Evolutionary conservation across 352 stramenopile genomes (phyloP), one percentile per base, ranked within the genome.

Genomic region (Phytophthora constricta): DNA sequence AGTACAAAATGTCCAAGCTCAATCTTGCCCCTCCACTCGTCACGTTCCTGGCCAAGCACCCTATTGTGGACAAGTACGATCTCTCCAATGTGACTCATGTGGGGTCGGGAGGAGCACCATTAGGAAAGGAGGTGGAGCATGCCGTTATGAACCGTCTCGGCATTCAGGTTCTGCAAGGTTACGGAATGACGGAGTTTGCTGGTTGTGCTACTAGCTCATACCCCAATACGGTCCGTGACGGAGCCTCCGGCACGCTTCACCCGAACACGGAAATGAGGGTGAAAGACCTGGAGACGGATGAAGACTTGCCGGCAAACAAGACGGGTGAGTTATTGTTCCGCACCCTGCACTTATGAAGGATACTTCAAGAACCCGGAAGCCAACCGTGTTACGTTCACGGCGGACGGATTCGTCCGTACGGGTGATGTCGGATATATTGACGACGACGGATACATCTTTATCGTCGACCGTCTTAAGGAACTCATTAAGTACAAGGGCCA

Each of bases 401-500:
- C 72, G 13, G 85, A 90, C 28, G 90, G 91, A 0, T 98, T 95
- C 72, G 58, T 98, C 10, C 79, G 80, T 41, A 98, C 93, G 13
- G 95, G 95, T 5, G 95, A 98, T 71, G 70, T 98, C 23, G 92
- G 84, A 8, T 90, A 92, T 49, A 93, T 98, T 37, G 94, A 98
- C 65, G 85, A 97, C n/a, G 91, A 98, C 39, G 93, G 92, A 10
- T 98, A 82, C 67, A 88, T 98, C 19, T 97, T 88, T 59, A 95
- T 98, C 26, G 89, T 92, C 0, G 96, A 98, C 70, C 76, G 96
- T n/a, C 66, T 88, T 17, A 98, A 98, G 80, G 94, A 98, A 69
- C 68, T 98, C 2, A 98, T 98, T 74, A 98, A 98, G 80, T 93
- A 97, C 62, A 97, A 97, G 58, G 94, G 92, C 13, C 95, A 96